Evolutionary conservation across 73 alveolate genomes (phyloP).

Genomic region (Tetrahymena malaccensis): DNA sequence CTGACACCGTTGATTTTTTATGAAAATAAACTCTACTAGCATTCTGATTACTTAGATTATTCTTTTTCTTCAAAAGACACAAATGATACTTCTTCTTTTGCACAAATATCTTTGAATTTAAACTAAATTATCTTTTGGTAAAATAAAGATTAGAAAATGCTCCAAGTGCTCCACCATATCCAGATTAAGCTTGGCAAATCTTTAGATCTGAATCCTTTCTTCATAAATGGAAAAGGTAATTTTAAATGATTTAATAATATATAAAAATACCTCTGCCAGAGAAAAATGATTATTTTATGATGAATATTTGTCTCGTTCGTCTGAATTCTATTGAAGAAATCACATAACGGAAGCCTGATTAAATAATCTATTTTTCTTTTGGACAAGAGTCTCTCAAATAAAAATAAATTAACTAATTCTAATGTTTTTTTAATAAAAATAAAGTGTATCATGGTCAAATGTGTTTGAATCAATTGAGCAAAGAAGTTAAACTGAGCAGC

Average conservation of each 20-base stretch:
- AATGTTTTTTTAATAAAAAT: background rate
- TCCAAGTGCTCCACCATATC: background rate
- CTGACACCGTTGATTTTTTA: background rate
- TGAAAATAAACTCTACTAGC: background rate
- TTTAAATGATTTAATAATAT: too few species aligned
- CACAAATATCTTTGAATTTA: background rate
- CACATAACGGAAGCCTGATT: background rate
- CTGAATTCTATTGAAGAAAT: background rate
- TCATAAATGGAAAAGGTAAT: too few species aligned
- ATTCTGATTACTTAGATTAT: background rate
- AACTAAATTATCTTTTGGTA: background rate
- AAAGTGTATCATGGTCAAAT: background rate
- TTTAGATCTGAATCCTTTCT: too few species aligned
- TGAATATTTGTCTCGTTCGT: background rate
- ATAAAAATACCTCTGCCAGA: background rate
- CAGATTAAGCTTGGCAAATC: background rate
- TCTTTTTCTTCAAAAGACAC: background rate
- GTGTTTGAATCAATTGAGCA: too few species aligned
- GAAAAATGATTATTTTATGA: background rate
- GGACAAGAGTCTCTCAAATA: background rate
- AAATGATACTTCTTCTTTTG: background rate
- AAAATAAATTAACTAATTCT: background rate
- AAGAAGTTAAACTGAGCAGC: too few species aligned
- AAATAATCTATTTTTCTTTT: background rate
- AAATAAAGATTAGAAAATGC: background rate